These are phyloP conservation scores for Brassica cretica DNA, from an alignment of 345 rosid genomes.

Conservation along the genomic window DNA sequence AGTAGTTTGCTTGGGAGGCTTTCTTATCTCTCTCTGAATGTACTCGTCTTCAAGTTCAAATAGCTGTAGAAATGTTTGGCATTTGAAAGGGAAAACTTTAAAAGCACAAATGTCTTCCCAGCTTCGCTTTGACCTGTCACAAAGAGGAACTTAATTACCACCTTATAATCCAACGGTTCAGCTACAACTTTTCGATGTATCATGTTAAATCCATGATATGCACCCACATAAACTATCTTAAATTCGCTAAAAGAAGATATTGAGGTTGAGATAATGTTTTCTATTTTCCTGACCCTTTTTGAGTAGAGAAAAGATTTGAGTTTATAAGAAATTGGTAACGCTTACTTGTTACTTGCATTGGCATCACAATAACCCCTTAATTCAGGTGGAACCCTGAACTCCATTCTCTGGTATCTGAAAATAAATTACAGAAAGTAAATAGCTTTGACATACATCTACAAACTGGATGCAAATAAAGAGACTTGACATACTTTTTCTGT, in stretches of 20 bases:
- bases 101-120: slow-evolving; percentile 89
- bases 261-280: background rate
- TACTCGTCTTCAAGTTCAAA: slow-evolving; percentile 86
- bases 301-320: background rate
- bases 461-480: background rate
- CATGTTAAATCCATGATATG: background rate
- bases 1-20: slow-evolving; percentile 62
- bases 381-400: slow-evolving; percentile 80
- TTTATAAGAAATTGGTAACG: slow-evolving; percentile 15
- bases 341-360: slow-evolving; percentile 53
- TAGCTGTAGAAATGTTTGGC: slow-evolving; percentile 70
- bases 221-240: background rate
- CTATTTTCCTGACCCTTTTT: background rate
- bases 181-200: background rate
- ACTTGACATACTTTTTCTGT: background rate
- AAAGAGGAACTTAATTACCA: background rate
- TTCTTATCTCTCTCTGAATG: slow-evolving; percentile 86
- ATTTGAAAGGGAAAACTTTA: slow-evolving; percentile 73
- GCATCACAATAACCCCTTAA: slow-evolving; percentile 64
- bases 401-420: slow-evolving; percentile 83
- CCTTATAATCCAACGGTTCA: background rate
- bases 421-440: background rate
- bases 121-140: slow-evolving; percentile 54
- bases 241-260: background rate
- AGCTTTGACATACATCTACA: background rate